These are phyloP conservation scores for Chlorella sp. DNA, from an alignment of 139 green algal genomes.

Conservation along the genomic window DNA sequence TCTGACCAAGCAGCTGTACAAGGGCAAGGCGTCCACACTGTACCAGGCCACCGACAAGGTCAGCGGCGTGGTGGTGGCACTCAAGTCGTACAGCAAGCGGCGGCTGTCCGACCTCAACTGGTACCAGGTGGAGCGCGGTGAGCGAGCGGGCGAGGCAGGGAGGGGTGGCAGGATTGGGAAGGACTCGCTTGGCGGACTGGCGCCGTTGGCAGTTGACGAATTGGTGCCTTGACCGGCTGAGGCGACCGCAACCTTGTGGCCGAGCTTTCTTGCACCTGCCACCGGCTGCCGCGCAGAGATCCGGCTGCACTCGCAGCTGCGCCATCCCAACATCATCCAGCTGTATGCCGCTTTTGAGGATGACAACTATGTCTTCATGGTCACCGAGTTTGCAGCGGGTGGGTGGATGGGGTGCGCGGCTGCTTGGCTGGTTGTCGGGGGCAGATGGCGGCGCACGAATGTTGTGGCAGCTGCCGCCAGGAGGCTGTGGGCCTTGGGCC, in stretches of 20 bases:
- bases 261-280: too few species aligned
- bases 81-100: conserved; percentile 83
- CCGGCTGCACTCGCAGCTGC: conserved; percentile 71
- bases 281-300: conserved; percentile 55
- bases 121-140: conserved; percentile 70
- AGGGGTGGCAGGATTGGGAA: too few species aligned
- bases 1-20: conserved; percentile 79
- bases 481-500: too few species aligned
- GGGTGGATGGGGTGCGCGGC: too few species aligned
- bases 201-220: too few species aligned
- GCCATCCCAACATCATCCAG: conserved; percentile 74
- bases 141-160: too few species aligned
- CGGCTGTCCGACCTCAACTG: conserved; percentile 76
- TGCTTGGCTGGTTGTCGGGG: too few species aligned
- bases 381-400: conserved; percentile 80
- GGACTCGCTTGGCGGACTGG: too few species aligned
- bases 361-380: conserved; percentile 79
- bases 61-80: conserved; percentile 59
- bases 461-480: too few species aligned
- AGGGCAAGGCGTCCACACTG: conserved; percentile 75
- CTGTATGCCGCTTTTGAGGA: conserved; percentile 85
- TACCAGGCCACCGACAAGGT: conserved; percentile 65
- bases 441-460: too few species aligned
- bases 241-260: too few species aligned
- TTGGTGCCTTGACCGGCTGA: too few species aligned